Evolutionary conservation across 2,329 filamentous ascomycete species (phyloP).

Genomic region (Fusarium sambucinum): DNA sequence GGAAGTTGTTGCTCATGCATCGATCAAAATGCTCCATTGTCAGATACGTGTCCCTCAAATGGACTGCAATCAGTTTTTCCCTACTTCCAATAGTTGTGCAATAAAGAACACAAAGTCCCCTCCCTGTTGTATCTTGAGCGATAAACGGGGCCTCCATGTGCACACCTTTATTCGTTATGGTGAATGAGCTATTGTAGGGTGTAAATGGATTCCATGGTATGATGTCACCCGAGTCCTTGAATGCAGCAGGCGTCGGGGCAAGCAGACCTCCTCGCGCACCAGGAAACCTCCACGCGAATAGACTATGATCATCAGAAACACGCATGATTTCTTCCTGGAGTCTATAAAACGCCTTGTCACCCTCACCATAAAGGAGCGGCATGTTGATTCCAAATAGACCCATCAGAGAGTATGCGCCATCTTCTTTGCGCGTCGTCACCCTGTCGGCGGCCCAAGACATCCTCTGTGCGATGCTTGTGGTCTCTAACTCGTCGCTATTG

Average conservation of each 20-base stretch:
- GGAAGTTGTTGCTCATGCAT: neutral
- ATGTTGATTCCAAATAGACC: constrained; percentile 14
- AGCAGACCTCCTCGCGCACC: neutral
- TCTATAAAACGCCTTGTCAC: constrained; percentile 10
- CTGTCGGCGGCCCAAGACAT: constrained; percentile 23
- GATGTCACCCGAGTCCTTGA: neutral
- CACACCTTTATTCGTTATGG: constrained; percentile 16
- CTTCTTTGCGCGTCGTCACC: constrained; percentile 10
- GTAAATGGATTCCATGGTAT: constrained; percentile 15
- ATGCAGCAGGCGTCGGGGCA: neutral
- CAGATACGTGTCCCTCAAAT: constrained; percentile 4
- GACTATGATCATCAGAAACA: neutral
- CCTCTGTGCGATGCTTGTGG: constrained; percentile 1
- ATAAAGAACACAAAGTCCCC: constrained; percentile 11
- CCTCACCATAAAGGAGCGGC: constrained; percentile 9
- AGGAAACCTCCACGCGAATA: constrained; percentile 3
- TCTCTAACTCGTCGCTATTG: neutral
- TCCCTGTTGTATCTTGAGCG: neutral
- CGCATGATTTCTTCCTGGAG: constrained; percentile 24
- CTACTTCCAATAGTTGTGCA: neutral
- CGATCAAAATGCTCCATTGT: constrained; percentile 36
- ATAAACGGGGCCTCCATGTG: constrained; percentile 21
- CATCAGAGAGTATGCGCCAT: constrained; percentile 10
- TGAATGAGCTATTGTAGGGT: neutral
- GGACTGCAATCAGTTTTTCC: neutral